Base-by-base conservation (phyloP, 78 protist genomes). In the Dictyostelium capitatum region DNA sequence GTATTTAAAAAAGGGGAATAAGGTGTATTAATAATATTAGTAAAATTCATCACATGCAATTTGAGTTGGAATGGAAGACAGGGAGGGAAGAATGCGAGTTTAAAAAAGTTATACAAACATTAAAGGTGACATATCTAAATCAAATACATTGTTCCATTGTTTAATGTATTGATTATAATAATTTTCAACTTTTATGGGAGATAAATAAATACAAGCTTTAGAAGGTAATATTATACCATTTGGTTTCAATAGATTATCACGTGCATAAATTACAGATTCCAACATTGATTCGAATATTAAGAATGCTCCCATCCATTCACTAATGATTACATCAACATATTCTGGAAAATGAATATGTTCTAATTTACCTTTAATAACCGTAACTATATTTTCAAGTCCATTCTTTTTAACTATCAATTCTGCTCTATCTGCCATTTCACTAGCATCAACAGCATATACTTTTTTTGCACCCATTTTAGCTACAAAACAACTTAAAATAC, bases 371-470 rank as follows among this genome's bases (percentile, higher is more conserved):
- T 89, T 67, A 9, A 90, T 20, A 6, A 95, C 89, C 0, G 43
- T 14, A 9, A 96, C 56, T 17, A 70, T 82, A 37, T 79, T 95
- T 10, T 53, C 47, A 1, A 92, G 70, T 17, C 84, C 77, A 64
- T 97, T 97, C 53, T 65, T 25, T 14, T 53, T 51, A 17, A 87
- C 98, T 7, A 97, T 73, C 43, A 48, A 17, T 54, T 65, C 79
- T 10, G 97, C 87, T 46, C 79, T 32, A 47, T 48, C 46, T 30
- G 97, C 97, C 96, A 97, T 92, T 69, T 95, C 94, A 56, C 87
- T 62, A 30, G 97, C 98, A 53, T 97, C 98, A 3, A 97, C 95
- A 28, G 98, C 97, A 64, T 87, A 95, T 6, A 97, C 98, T 50
- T 46, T 23, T 20, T 72, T 72, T 3, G 95, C 95, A 41, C 95